Evolutionary conservation across 805 yeast genomes (phyloP), one percentile per base, ranked within the genome.

Genomic region (Starmerella bacillaris): DNA sequence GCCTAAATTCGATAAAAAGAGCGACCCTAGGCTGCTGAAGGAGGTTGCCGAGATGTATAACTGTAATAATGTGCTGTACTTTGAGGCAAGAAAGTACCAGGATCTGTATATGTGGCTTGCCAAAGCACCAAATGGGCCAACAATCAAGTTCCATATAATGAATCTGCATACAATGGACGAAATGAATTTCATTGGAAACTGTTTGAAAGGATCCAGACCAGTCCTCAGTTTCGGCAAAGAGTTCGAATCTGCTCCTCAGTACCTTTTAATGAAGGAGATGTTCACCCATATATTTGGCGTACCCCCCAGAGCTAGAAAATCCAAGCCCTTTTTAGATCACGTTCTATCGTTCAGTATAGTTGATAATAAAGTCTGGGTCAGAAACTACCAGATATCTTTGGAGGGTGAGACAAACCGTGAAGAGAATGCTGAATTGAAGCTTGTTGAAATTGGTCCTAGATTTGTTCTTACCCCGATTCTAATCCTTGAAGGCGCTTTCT

Each of bases 61-160:
- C 65, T 89, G 98, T 67, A 89, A 89, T 61, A 89, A 89, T 55
- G 70, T 89, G 46, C 63, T 83, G 55, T 89, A 78, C 56, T 89
- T 89, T 55, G 98, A 89, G 59, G 80, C 93, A 37, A 75, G 96
- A 62, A 89, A 89, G 59, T 95, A 86, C 59, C 78, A 74, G 57
- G 98, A 89, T 60, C 70, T 89, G 51, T 89, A 89, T 57, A 58
- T 89, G 57, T 89, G 95, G 94, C 57, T 89, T 44, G 71, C 94
- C 22, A 86, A 89, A 59, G 89, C 96, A 20, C 98, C 98, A 29
- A 86, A 89, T 55, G 98, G 98, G 1, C 98, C 98, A 40, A 86
- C 95, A 18, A 62, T 79, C 50, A 89, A 89, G 59, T 86, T 89
- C 57, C 89, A 77, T 54, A 68, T 89, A 40, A 94, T 86, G 60